Base-by-base conservation (phyloP, 2,329 filamentous ascomycete species). In the Hymenoscyphus linearis region DNA sequence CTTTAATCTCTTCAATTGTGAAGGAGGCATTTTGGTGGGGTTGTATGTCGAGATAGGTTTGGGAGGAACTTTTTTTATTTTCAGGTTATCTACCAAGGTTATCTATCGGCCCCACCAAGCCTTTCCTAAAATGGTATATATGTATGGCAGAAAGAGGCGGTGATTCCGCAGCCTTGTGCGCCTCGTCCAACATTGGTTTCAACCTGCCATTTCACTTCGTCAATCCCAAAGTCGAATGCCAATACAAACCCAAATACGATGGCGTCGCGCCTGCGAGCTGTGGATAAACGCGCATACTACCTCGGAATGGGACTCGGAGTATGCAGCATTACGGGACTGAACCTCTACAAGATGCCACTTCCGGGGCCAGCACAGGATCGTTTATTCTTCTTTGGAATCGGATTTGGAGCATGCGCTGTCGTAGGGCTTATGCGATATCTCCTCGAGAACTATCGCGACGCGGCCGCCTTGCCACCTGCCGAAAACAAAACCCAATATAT, bases 1-100 rank as follows among this genome's bases (percentile, higher is more conserved):
- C 78, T 98, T 99, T 52, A 99, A 84, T 76, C 93, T 89, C 78
- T 98, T 99, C 62, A 99, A 83, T 79, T 99, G 96, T 13, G 96
- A 99, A 65, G 93, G 91, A 68, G 93, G 87, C 95, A 99, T 99
- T 60, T 70, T 59, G 52, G 44, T 25, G 37, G 26, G 25, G 78
- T 72, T 59, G 35, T 52, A 37, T 60, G 50, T 50, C 60, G 9
- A n/a, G 22, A 50, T 50, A 25, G 31, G 44, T 47, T 47, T 44
- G 16, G 26, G 27, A 25, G 58, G 26, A 37, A 58, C 59, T 61
- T 47, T 60, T 63, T 66, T 65, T 67, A 62, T 18, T 25, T 22
- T 44, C 40, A n/a, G 16, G 44, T 53, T 53, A 53, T 53, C 52
- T 13, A 47, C 26, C 52, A 53, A 53, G 52, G 25, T 64, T 57